Evolutionary conservation across 163 green algal genomes (phyloP), one percentile per base, ranked within the genome.

Genomic region (Volvox carteri): DNA sequence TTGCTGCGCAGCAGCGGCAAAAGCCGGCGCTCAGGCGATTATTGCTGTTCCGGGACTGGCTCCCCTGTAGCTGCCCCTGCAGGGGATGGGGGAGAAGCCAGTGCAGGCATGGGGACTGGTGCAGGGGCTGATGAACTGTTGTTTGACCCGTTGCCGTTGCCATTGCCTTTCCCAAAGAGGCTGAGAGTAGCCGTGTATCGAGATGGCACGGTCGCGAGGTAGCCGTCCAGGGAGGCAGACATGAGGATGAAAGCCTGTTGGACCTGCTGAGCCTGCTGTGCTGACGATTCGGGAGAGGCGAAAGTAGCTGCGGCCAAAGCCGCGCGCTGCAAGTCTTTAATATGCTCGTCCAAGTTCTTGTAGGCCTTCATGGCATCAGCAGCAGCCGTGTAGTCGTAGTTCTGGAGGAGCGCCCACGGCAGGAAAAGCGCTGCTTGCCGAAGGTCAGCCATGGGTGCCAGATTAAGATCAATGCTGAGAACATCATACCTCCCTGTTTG

Each of bases 381-480:
- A 1, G 90, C 73, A 7, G 90, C 86, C 4, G n/a, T 76, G 70
- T 88, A 93, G 48, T 94, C 92, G 73, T 90, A 87, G 25, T 60
- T 84, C 39, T 94, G 92, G 68, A 94, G 68, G 54, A 94, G 70
- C 30, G 90, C 92, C 92, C 92, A 94, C 4, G 92, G 85, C 58
- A 92, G 73, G 48, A 92, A 92, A 33, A 93, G 88, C 4, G 58
- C 85, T 0, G 92, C 90, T 46, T 89, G 72, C 14, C 89, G 89
- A 25, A 94, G 41, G 42, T 94, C 89, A 19, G 87, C 86, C 70
- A 92, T 52, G 41, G 76, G 42, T 33, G 79, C 78, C 14, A 85
- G 42, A 5, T 88, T 81, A 23, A 88, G 83, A 50, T 74, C 65
- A 2, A 83, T 58, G 50, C 9, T 46, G 5, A 88, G 68, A 1